Conservation (phyloP, 2,329 filamentous ascomycete species). For the Fusarium tupiense region DNA sequence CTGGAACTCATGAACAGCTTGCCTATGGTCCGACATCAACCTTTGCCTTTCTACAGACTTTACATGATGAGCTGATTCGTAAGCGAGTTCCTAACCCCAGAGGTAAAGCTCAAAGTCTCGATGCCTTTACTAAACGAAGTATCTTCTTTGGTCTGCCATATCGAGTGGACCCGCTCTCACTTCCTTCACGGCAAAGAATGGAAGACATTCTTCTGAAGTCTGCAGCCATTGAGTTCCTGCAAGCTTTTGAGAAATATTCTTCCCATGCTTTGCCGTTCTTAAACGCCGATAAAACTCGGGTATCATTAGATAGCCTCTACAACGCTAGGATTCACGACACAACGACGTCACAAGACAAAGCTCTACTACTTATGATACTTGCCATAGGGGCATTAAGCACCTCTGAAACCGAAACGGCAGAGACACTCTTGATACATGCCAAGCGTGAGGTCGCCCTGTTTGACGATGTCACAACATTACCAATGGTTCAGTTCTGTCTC, state of each 20-base stretch:
- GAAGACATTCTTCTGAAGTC: background rate
- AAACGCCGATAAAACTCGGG: fast-evolving
- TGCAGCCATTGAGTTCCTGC: fast-evolving
- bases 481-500: background rate
- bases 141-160: background rate
- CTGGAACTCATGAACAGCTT: background rate
- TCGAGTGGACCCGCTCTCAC: too few species aligned
- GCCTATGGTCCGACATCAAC: background rate
- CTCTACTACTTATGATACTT: background rate
- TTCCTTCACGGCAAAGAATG: too few species aligned
- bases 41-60: background rate
- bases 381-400: background rate
- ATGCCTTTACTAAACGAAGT: background rate
- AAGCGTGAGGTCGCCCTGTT: background rate
- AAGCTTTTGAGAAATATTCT: background rate
- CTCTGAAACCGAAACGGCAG: fast-evolving
- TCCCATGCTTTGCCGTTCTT: background rate
- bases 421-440: background rate
- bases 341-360: background rate
- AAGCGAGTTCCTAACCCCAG: fast-evolving
- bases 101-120: background rate
- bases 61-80: background rate
- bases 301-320: background rate
- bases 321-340: fast-evolving
- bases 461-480: background rate